Evolutionary conservation across 2,329 filamentous ascomycete genomes (phyloP).

Genomic region (Cladorrhinum sp.): DNA sequence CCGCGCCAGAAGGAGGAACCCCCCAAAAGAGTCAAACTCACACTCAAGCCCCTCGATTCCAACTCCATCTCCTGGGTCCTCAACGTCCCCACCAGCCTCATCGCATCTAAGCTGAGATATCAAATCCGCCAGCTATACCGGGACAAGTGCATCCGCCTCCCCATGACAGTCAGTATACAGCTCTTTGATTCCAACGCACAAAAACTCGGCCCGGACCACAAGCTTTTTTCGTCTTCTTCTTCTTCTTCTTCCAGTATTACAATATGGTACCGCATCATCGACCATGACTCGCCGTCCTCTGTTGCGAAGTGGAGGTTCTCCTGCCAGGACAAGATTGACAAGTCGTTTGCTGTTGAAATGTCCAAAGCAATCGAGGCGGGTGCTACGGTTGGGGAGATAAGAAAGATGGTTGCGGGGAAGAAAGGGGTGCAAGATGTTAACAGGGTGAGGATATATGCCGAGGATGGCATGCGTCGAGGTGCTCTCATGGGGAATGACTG

Average conservation of each 20-base stretch:
- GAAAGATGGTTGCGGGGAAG: conserved; percentile 25
- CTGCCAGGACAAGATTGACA: neutral
- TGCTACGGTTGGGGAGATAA: conserved; percentile 29
- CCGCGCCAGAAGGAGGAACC: neutral
- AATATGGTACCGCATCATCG: no score
- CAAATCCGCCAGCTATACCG: conserved; percentile 6
- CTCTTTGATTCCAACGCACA: conserved; percentile 19
- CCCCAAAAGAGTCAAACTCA: neutral
- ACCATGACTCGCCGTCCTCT: no score
- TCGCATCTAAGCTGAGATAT: conserved; percentile 13
- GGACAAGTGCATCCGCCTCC: neutral
- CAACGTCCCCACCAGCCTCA: neutral
- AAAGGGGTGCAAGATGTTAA: conserved; percentile 28
- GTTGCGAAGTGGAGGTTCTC: conserved; percentile 19
- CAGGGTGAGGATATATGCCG: conserved; percentile 31
- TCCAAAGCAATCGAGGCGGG: conserved; percentile 26
- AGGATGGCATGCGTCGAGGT: conserved; percentile 32
- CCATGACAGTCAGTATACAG: neutral
- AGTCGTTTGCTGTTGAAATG: conserved; percentile 6
- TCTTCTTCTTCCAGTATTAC: no score
- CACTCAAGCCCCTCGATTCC: neutral
- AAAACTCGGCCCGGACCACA: conserved; percentile 2
- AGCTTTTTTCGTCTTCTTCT: neutral
- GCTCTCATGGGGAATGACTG: conserved; percentile 34
- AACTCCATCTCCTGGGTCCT: neutral